These are phyloP conservation scores for Penicillium bovifimosum DNA, from an alignment of 495 filamentous ascomycete species.

Conservation along the genomic window DNA sequence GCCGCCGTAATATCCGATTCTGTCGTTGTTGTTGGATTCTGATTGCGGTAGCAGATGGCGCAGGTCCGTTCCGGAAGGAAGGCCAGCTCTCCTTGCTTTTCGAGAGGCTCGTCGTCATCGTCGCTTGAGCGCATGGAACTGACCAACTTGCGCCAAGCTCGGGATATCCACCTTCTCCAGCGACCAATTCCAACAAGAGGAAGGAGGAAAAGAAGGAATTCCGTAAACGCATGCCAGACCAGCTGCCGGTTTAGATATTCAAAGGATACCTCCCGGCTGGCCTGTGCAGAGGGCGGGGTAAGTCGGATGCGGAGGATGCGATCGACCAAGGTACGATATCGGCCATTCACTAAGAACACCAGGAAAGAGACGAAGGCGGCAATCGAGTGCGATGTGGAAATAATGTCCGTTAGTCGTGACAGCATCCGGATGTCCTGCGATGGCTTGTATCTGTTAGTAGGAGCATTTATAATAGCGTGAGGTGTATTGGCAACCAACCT, in stretches of 20 bases:
- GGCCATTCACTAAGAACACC: conserved; percentile 81
- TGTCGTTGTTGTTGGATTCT: conserved; percentile 62
- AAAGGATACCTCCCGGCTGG: conserved; percentile 86
- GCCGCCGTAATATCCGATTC: conserved; percentile 65
- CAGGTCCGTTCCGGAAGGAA: conserved; percentile 93
- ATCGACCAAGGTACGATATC: conserved; percentile 87
- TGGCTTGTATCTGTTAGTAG: conserved; percentile 33
- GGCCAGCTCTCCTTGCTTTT: conserved; percentile 64
- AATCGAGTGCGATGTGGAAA: conserved; percentile 68
- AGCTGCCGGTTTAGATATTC: conserved; percentile 97
- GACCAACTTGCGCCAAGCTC: conserved; percentile 74
- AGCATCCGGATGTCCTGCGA: conserved; percentile 51
- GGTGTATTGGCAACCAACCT: conserved; percentile 30
- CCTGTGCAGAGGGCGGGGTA: conserved; percentile 71
- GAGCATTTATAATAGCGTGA: neutral
- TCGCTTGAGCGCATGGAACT: conserved; percentile 51
- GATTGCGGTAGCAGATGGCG: conserved; percentile 94
- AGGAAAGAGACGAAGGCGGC: conserved; percentile 81
- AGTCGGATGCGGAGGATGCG: conserved; percentile 81
- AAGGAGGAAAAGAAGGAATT: conserved; percentile 92
- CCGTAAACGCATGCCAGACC: conserved; percentile 98
- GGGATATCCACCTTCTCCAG: conserved; percentile 84
- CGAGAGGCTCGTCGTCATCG: conserved; percentile 39
- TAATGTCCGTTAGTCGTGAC: conserved; percentile 59
- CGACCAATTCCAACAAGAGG: conserved; percentile 88